Percentiles rank a stretch among this genome's conserved stretches.
These are phyloP conservation scores for Geosmithia morbida DNA, from an alignment of 2,329 filamentous ascomycete species.

Conservation along the genomic window DNA sequence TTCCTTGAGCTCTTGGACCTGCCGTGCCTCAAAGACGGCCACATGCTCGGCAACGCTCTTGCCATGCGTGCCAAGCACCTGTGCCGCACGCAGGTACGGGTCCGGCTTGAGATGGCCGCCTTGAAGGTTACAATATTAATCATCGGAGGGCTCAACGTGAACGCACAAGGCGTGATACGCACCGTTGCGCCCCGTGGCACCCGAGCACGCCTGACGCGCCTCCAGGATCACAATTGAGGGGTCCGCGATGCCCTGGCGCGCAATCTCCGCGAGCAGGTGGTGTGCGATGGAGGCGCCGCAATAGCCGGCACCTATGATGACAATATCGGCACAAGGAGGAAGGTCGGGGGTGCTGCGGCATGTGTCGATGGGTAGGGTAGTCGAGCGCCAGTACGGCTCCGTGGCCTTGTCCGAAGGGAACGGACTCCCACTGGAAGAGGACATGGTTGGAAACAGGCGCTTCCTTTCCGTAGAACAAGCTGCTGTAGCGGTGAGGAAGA, in stretches of 20 bases:
- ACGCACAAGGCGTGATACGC: neutral
- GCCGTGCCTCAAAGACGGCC: conserved; percentile 7
- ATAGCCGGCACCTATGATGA: conserved; percentile 30
- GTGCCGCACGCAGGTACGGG: conserved; percentile 2
- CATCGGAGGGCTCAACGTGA: neutral
- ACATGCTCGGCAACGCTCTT: conserved; percentile 9
- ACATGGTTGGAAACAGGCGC: neutral
- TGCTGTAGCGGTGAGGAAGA: neutral
- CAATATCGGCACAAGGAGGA: conserved; percentile 22
- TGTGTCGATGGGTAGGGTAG: conserved; percentile 14
- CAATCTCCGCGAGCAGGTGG: conserved; percentile 7
- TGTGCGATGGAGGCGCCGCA: conserved; percentile 25
- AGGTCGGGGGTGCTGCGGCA: conserved; percentile 20
- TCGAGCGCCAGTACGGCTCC: neutral
- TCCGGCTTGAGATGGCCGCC: conserved; percentile 6
- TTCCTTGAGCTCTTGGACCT: conserved; percentile 4
- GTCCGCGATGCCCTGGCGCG: conserved; percentile 2
- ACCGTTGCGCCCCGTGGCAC: neutral
- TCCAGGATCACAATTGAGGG: conserved; percentile 11
- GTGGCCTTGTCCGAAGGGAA: neutral
- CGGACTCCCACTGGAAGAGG: neutral
- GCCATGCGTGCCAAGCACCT: conserved; percentile 3
- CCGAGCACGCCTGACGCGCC: conserved; percentile 13
- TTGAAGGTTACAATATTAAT: neutral
- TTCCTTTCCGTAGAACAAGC: neutral